These are phyloP conservation scores for Golubevia pallescens DNA, from an alignment of 1,284 basidiomycete species.

Conservation along the genomic window DNA sequence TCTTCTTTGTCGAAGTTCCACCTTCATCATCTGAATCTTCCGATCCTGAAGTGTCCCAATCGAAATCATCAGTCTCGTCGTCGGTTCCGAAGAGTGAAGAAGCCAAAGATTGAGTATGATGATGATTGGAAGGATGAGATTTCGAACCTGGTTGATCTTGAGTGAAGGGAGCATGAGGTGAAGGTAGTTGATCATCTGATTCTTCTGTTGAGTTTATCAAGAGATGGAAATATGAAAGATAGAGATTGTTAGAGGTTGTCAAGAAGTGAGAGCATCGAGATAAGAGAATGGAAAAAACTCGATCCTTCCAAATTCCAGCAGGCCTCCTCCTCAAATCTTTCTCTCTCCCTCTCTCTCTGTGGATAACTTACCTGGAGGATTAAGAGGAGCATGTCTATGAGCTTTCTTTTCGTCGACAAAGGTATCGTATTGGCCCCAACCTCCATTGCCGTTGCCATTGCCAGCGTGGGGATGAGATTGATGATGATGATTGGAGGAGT, in stretches of 20 bases:
- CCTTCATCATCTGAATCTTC: constrained; percentile 28
- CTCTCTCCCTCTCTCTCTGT: not conserved
- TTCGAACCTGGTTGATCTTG: constrained; percentile 10
- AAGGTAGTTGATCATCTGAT: constrained; percentile 1
- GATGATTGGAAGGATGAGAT: constrained; percentile 22
- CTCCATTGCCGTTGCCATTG: constrained; percentile 1
- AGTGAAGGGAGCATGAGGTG: constrained; percentile 28
- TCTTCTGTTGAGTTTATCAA: not conserved
- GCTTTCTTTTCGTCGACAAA: constrained; percentile 22
- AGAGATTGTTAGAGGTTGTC: not conserved
- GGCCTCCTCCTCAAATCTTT: too few relatives aligned
- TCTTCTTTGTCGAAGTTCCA: constrained; percentile 14
- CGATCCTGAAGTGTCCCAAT: constrained; percentile 48
- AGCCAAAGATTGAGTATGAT: constrained; percentile 14
- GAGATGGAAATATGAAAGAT: not conserved
- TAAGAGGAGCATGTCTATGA: constrained; percentile 10
- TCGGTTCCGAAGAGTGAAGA: constrained; percentile 11
- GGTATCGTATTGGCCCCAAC: constrained; percentile 24
- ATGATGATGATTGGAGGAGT: constrained; percentile 12
- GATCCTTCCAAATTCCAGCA: too few relatives aligned
- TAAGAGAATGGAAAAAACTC: too few relatives aligned
- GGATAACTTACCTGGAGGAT: too few relatives aligned
- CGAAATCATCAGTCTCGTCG: constrained; percentile 55
- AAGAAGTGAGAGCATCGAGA: not conserved
- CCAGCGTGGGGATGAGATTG: not conserved